Percentiles rank a stretch among this genome's conserved stretches.
These are phyloP conservation scores for Fomitiporia mediterranea DNA, from an alignment of 1,284 basidiomycete genomes.

Conservation along the genomic window DNA sequence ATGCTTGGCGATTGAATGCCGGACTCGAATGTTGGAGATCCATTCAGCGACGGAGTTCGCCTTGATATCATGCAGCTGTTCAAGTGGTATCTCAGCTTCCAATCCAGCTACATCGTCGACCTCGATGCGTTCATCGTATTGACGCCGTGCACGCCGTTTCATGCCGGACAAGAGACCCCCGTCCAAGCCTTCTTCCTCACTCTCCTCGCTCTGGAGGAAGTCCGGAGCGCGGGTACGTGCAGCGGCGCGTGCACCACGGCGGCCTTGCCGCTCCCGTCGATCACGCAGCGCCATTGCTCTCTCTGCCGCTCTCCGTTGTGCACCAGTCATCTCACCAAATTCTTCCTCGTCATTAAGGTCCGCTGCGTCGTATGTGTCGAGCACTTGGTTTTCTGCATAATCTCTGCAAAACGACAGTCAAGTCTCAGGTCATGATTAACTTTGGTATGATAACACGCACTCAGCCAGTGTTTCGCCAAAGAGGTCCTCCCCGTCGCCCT, in stretches of 20 bases:
- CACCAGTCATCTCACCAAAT: constrained; percentile 67
- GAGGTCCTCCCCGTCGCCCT: constrained; percentile 89
- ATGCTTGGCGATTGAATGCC: constrained; percentile 85
- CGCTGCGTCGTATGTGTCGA: constrained; percentile 86
- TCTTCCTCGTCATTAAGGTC: constrained; percentile 86
- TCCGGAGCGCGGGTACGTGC: constrained; percentile 76
- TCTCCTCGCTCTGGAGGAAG: constrained; percentile 71
- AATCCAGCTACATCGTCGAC: constrained; percentile 81
- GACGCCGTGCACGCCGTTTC: constrained; percentile 73
- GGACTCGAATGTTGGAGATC: constrained; percentile 91
- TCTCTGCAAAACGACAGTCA: constrained; percentile 52
- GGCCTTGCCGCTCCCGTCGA: constrained; percentile 63
- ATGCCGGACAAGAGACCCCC: constrained; percentile 58
- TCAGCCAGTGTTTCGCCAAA: constrained; percentile 78
- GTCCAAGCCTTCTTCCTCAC: constrained; percentile 54
- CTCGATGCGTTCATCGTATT: constrained; percentile 85
- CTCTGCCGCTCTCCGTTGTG: constrained; percentile 82
- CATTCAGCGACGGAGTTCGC: constrained; percentile 96
- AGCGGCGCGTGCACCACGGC: constrained; percentile 63
- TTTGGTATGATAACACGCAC: constrained; percentile 42
- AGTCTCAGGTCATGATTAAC: background rate
- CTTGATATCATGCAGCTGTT: constrained; percentile 97
- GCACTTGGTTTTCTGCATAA: constrained; percentile 76
- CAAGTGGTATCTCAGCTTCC: constrained; percentile 90
- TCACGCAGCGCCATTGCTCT: constrained; percentile 86